Percentiles rank a stretch among this genome's conserved stretches.
These are phyloP conservation scores for Herpetomonas muscarum DNA, from an alignment of 208 protist species.

Conservation along the genomic window DNA sequence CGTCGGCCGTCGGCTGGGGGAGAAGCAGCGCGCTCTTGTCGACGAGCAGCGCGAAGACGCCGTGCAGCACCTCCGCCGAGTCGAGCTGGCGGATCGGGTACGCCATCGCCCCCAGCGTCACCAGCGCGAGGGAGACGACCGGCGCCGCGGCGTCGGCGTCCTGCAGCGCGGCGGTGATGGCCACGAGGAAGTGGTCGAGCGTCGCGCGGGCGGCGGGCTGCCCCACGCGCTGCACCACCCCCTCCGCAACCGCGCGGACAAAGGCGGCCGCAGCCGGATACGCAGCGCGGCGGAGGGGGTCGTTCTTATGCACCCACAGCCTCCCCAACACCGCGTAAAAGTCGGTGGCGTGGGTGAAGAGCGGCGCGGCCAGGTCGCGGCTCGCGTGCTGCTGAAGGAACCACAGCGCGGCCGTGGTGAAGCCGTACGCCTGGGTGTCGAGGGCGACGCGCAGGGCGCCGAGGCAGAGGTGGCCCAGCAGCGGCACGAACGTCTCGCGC, in stretches of 20 bases:
- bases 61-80: slow-evolving; percentile 8
- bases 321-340: slow-evolving; percentile 14
- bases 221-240: slow-evolving; percentile 2
- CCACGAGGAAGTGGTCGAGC: slow-evolving; percentile 11
- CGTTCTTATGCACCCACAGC: slow-evolving; percentile 57
- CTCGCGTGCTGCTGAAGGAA: slow-evolving; percentile 25
- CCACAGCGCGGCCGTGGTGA: slow-evolving; percentile 35
- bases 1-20: not conserved
- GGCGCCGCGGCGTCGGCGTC: not conserved
- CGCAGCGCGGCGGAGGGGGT: slow-evolving; percentile 35
- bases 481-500: slow-evolving; percentile 4
- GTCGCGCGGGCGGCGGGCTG: not conserved
- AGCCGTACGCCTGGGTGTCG: slow-evolving; percentile 23
- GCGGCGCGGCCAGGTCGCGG: slow-evolving; percentile 22
- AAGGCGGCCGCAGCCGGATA: slow-evolving; percentile 32
- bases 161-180: slow-evolving; percentile 10
- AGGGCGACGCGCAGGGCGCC: slow-evolving; percentile 24
- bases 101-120: slow-evolving; percentile 28
- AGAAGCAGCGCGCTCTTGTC: slow-evolving; percentile 18
- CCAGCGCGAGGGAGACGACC: slow-evolving; percentile 27
- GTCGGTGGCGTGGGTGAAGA: slow-evolving; percentile 18
- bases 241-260: slow-evolving; percentile 25
- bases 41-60: slow-evolving; percentile 14
- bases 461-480: slow-evolving; percentile 39
- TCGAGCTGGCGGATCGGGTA: slow-evolving; percentile 14